Percentiles rank a stretch among this genome's conserved stretches.
Conservation (phyloP, 2,329 filamentous ascomycete genomes). For the Diplodia scrobiculata region DNA sequence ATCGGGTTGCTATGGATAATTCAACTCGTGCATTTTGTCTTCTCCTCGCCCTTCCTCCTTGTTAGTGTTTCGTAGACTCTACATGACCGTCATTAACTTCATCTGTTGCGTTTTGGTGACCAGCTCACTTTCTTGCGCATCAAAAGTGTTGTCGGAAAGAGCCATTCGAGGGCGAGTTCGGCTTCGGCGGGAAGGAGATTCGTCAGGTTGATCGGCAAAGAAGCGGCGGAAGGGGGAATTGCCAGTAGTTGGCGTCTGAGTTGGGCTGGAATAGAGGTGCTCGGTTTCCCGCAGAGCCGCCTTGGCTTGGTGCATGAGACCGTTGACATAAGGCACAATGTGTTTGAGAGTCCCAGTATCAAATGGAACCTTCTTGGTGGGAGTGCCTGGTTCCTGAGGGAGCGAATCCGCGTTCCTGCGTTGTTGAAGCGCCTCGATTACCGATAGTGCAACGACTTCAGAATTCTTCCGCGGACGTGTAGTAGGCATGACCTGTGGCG, state of each 20-base stretch:
- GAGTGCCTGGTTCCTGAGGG: constrained; percentile 36
- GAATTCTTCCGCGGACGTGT: constrained; percentile 58
- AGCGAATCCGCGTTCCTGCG: constrained; percentile 44
- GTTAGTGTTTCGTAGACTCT: constrained; percentile 30
- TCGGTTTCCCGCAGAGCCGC: constrained; percentile 52
- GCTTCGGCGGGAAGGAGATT: constrained; percentile 26
- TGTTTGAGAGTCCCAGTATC: constrained; percentile 65
- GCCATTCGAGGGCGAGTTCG: constrained; percentile 21
- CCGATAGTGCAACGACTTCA: constrained; percentile 61
- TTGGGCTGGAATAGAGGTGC: constrained; percentile 51
- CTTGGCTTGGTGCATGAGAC: constrained; percentile 53
- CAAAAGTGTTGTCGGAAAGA: constrained; percentile 18
- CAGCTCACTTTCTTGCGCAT: constrained; percentile 27
- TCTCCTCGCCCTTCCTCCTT: not conserved
- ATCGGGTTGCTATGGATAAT: not conserved
- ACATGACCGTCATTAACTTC: constrained; percentile 49
- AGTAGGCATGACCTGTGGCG: constrained; percentile 37
- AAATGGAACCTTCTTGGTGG: constrained; percentile 63
- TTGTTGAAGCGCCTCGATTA: constrained; percentile 62
- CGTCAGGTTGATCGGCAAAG: constrained; percentile 32
- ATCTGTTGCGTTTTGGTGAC: constrained; percentile 35
- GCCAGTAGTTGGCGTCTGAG: constrained; percentile 37
- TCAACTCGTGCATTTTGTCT: not conserved
- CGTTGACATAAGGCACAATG: constrained; percentile 59
- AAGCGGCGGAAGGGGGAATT: constrained; percentile 43